These are phyloP conservation scores for Cryptosporidium baileyi DNA, from an alignment of 169 alveolate species.

Conservation along the genomic window DNA sequence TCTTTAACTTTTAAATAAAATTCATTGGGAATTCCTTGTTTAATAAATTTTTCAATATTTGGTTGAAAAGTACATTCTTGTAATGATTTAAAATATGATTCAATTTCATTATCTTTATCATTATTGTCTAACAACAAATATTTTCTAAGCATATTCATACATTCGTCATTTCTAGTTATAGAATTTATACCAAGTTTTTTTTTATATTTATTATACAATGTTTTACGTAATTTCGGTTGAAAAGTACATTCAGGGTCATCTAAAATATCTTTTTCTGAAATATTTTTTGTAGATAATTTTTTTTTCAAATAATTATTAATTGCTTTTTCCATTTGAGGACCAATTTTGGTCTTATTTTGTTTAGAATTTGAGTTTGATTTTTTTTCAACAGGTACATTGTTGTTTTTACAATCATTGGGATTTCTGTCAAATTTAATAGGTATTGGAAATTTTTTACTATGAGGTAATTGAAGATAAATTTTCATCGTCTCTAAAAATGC, in stretches of 20 bases:
- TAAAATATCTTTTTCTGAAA: background rate
- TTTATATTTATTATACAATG: slow-evolving; percentile 29
- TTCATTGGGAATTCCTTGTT: background rate
- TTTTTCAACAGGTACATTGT: background rate
- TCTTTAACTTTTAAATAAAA: slow-evolving; percentile 2
- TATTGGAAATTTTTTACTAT: slow-evolving; percentile 44
- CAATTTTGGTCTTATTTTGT: background rate
- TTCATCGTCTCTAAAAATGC: slow-evolving; percentile 22
- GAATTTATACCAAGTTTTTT: slow-evolving; percentile 11
- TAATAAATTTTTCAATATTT: slow-evolving; percentile 45
- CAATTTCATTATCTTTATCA: slow-evolving; percentile 48
- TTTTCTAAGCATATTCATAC: slow-evolving; percentile 28
- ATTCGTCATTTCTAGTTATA: slow-evolving; percentile 33
- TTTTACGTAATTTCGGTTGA: slow-evolving; percentile 13
- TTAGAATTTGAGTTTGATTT: background rate
- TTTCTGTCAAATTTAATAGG: slow-evolving; percentile 29
- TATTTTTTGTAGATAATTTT: background rate
- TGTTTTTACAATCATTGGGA: background rate
- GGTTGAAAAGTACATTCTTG: slow-evolving; percentile 68
- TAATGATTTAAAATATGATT: slow-evolving; percentile 54
- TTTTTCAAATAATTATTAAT: slow-evolving; percentile 14
- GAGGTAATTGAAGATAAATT: background rate
- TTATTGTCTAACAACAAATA: slow-evolving; percentile 27
- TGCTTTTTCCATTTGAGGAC: slow-evolving; percentile 59
- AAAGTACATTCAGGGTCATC: slow-evolving; percentile 65